phyloP scores from a whole-genome alignment of 2,329 filamentous ascomycete genomes.

The Epichloe coenophiala region DNA sequence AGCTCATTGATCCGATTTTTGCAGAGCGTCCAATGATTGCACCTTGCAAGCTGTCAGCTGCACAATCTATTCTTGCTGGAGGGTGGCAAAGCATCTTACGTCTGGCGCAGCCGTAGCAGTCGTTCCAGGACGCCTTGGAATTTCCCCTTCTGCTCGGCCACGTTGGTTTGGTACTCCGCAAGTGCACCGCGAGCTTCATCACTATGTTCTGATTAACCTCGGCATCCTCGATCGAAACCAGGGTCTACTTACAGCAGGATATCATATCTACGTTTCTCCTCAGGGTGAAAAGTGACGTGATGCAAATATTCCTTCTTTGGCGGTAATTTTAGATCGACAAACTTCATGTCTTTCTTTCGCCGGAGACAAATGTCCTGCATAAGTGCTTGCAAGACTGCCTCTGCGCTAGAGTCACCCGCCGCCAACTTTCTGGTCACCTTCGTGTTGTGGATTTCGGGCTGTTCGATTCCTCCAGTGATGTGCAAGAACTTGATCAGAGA shows the following conservation, averaged over 20 bases:
- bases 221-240: background rate
- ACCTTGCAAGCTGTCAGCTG: conserved; percentile 26
- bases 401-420: conserved; percentile 40
- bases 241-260: conserved; percentile 44
- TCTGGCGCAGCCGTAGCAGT: conserved; percentile 68
- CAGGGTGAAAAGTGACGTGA: conserved; percentile 55
- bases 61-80: background rate
- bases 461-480: conserved; percentile 62
- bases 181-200: conserved; percentile 63
- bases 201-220: conserved; percentile 24
- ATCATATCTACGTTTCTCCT: conserved; percentile 68
- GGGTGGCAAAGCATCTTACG: conserved; percentile 23
- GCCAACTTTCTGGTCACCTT: conserved; percentile 49
- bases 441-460: conserved; percentile 61
- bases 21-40: conserved; percentile 79
- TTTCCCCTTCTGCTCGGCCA: conserved; percentile 31
- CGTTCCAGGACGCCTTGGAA: conserved; percentile 72
- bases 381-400: conserved; percentile 55
- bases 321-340: conserved; percentile 69
- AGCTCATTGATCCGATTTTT: conserved; percentile 62
- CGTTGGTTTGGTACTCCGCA: conserved; percentile 39
- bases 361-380: conserved; percentile 73
- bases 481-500: conserved; percentile 66
- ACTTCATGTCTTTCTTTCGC: conserved; percentile 77
- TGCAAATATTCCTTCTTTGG: conserved; percentile 67